Percentiles rank a stretch among this genome's conserved stretches.
Evolutionary conservation across 2,329 filamentous ascomycete species (phyloP).

Genomic region (Penicillium olsonii): DNA sequence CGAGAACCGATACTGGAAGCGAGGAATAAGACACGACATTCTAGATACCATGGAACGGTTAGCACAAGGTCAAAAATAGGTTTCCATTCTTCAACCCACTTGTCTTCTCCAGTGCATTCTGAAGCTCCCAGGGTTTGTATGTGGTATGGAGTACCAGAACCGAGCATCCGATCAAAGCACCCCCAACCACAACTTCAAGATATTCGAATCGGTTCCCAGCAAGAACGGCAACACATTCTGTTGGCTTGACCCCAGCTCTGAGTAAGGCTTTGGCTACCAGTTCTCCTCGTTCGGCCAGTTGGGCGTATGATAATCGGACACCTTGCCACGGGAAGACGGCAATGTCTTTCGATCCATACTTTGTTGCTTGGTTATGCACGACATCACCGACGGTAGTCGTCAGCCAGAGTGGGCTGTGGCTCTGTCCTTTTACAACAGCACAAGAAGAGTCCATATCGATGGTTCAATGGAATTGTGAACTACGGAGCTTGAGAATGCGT

Average conservation of each 20-base stretch:
- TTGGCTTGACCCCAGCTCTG: conserved; percentile 63
- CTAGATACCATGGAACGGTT: not conserved
- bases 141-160: conserved; percentile 37
- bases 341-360: conserved; percentile 7
- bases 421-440: conserved; percentile 21
- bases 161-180: conserved; percentile 34
- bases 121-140: conserved; percentile 28
- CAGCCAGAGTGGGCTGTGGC: conserved; percentile 19
- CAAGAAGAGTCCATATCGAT: conserved; percentile 1
- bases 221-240: conserved; percentile 71
- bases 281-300: conserved; percentile 21
- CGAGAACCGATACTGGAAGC: not conserved
- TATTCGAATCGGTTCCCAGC: conserved; percentile 57
- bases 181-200: conserved; percentile 60
- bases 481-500: not conserved
- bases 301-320: conserved; percentile 19
- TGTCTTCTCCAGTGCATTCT: conserved; percentile 19
- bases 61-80: not conserved
- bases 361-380: conserved; percentile 24
- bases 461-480: not conserved
- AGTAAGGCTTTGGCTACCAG: conserved; percentile 59
- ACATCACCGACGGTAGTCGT: conserved; percentile 19
- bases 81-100: conserved; percentile 22
- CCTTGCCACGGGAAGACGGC: conserved; percentile 25
- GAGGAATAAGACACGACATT: not conserved